Evolutionary conservation across 306 rosid genomes (phyloP).

Genomic region (Lagenaria siceraria): DNA sequence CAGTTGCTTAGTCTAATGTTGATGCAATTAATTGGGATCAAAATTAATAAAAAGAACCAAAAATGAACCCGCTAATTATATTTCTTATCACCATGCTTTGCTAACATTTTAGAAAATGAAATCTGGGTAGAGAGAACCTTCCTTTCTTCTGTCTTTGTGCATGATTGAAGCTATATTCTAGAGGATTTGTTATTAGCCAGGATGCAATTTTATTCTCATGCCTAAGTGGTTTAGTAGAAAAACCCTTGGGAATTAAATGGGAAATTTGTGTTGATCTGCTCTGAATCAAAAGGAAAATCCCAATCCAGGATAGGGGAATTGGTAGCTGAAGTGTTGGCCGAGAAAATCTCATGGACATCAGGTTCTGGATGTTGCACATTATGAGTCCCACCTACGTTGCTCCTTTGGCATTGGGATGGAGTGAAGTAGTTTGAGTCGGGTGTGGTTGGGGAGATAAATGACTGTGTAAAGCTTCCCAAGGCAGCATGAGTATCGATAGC

Average conservation of each 20-base stretch:
- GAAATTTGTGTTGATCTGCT: slow-evolving; percentile 35
- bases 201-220: not conserved
- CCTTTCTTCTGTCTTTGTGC: not conserved
- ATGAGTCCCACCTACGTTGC: not conserved
- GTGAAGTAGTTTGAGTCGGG: slow-evolving; percentile 30
- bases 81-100: slow-evolving; percentile 1
- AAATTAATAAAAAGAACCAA: slow-evolving; percentile 4
- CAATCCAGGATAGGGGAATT: slow-evolving; percentile 49
- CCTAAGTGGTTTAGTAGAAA: slow-evolving; percentile 15
- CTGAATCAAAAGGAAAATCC: slow-evolving; percentile 42
- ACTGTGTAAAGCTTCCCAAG: slow-evolving; percentile 26
- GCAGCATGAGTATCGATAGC: slow-evolving; percentile 7
- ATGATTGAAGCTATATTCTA: not conserved
- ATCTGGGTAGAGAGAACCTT: not conserved
- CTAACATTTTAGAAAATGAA: not conserved
- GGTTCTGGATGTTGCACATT: slow-evolving; percentile 25
- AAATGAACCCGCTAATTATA: not conserved
- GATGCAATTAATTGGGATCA: not conserved
- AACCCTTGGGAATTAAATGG: slow-evolving; percentile 33
- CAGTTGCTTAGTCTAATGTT: not conserved
- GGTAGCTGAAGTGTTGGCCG: slow-evolving; percentile 49
- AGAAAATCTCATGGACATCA: slow-evolving; percentile 42
- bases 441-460: slow-evolving; percentile 27
- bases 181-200: not conserved
- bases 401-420: slow-evolving; percentile 29